These are phyloP conservation scores for Candida pseudoglaebosa DNA, from an alignment of 805 yeast species.

Conservation along the genomic window DNA sequence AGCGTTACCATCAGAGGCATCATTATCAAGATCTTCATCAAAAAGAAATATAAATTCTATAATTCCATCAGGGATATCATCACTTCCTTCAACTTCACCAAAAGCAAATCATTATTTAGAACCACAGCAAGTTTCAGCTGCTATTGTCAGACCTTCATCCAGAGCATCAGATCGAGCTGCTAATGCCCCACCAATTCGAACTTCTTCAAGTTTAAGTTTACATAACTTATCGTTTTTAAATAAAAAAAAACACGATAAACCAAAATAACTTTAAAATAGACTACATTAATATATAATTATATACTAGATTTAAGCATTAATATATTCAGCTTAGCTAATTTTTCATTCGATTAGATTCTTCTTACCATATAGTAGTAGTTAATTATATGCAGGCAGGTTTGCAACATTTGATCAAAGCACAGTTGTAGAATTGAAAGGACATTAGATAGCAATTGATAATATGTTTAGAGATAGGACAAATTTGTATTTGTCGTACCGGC, in stretches of 20 bases:
- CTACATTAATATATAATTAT: too few species aligned
- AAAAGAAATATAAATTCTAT: constrained; percentile 10
- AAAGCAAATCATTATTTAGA: constrained; percentile 2
- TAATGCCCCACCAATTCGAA: constrained; percentile 14
- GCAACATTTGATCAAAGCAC: too few species aligned
- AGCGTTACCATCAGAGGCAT: constrained; percentile 5
- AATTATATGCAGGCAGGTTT: too few species aligned
- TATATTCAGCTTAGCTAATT: too few species aligned
- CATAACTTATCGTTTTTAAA: constrained; percentile 29
- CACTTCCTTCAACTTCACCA: constrained; percentile 2
- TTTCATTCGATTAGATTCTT: too few species aligned
- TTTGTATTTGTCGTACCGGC: constrained; percentile 78
- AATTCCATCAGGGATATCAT: constrained; percentile 1
- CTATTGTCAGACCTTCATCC: constrained; percentile 19
- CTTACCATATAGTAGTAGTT: too few species aligned
- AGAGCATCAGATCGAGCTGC: constrained; percentile 30
- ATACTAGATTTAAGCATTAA: too few species aligned
- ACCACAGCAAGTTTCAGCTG: background rate
- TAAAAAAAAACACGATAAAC: constrained; percentile 20
- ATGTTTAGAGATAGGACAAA: constrained; percentile 97
- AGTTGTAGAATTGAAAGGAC: too few species aligned
- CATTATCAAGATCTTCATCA: constrained; percentile 11
- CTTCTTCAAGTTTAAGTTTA: constrained; percentile 21
- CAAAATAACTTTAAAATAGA: too few species aligned
- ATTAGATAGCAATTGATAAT: constrained; percentile 1